Evolutionary conservation across 1,284 basidiomycete species (phyloP), one percentile per base, ranked within the genome.

Genomic region (Somion occarium): DNA sequence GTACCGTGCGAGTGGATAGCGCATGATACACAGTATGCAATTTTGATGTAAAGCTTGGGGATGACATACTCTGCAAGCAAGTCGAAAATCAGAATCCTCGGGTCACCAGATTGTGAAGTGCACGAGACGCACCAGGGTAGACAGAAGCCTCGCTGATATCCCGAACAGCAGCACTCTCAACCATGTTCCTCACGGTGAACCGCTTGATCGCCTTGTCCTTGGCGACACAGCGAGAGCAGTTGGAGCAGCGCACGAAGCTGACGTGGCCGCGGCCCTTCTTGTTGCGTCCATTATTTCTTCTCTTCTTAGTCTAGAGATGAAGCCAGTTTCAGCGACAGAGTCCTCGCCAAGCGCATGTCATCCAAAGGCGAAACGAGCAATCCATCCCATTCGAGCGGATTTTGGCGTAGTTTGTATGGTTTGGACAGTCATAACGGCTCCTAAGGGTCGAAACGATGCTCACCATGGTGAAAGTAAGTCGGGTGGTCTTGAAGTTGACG

Each of bases 171-270:
- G 96, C 96, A 66, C 92, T 91, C 83, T 99, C 95, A 57, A 99
- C 94, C 90, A 99, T 99, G 86, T 99, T 99, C 74, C 95, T 88
- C 67, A 99, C 95, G 50, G 95, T 98, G 85, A 98, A 98, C 56
- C 96, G 83, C 82, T 99, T 99, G 88, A 99, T 98, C 61, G 97
- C 96, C 86, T 98, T 99, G 82, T 99, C 97, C 83, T 95, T 96
- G 60, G 78, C 84, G 50, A 94, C 91, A 67, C 84, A 90, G 59
- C 93, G 90, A 66, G 93, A 92, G 83, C 96, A 99, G 88, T 99
- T 99, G 59, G 91, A 93, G 84, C 96, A 99, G 67, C 97, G 91
- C 69, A 99, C 83, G 71, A 92, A 93, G 58, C 72, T 79, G 71
- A 93, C 91, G 75, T 97, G 93, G 73, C 97, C 96, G 69, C 97